Conservation (phyloP, 441 rosid species). For the Aquilaria agallochum region DNA sequence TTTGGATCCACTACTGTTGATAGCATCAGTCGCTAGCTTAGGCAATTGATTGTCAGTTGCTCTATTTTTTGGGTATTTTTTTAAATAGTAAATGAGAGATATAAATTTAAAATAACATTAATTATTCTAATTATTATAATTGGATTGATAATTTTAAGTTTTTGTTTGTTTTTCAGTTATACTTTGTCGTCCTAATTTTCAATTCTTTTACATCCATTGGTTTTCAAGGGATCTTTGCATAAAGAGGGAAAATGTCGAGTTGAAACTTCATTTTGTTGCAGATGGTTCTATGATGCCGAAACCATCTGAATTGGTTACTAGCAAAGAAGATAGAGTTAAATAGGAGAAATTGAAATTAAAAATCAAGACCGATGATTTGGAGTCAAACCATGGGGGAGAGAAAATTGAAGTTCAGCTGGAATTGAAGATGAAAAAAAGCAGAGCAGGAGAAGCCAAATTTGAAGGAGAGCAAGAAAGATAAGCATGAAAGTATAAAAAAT, state of each 20-base stretch:
- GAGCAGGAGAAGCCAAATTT: constrained; percentile 42
- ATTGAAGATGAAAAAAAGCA: constrained; percentile 37
- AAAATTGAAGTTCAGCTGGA: constrained; percentile 42
- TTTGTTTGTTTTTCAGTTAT: background rate
- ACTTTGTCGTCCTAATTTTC: background rate
- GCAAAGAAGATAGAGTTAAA: constrained; percentile 28
- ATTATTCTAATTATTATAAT: no score
- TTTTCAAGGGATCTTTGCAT: constrained; percentile 21
- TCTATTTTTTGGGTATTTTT: no score
- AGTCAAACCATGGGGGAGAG: constrained; percentile 28
- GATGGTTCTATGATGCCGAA: constrained; percentile 7
- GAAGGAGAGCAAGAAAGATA: background rate
- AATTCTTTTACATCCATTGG: background rate
- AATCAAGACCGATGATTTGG: constrained; percentile 37
- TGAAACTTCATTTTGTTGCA: no score
- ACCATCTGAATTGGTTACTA: constrained; percentile 24
- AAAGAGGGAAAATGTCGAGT: constrained; percentile 6
- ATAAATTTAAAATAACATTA: no score
- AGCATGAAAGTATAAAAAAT: background rate
- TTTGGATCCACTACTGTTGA: no score
- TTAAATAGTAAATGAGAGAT: no score
- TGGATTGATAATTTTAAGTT: background rate
- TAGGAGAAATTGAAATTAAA: constrained; percentile 47
- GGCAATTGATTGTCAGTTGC: no score
- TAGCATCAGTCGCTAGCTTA: no score